These are phyloP conservation scores for Populus hybrid DNA, from an alignment of 441 rosid genomes.

Conservation along the genomic window DNA sequence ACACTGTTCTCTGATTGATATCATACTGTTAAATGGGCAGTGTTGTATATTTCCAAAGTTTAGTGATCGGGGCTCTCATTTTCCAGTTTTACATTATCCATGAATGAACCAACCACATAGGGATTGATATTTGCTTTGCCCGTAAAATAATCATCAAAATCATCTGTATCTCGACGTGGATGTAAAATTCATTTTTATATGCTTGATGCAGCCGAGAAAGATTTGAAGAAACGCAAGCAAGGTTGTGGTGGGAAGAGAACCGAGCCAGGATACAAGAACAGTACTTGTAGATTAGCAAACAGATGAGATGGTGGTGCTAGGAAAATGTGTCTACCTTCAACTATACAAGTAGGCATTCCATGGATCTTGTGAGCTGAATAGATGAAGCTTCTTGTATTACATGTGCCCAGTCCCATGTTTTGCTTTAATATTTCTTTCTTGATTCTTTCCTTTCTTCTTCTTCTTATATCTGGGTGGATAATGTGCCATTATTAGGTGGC, in stretches of 20 bases:
- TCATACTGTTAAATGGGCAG: not conserved
- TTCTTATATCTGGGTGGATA: conserved; percentile 10
- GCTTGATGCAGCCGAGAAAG: conserved; percentile 74
- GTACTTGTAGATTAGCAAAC: conserved; percentile 51
- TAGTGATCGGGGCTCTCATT: not conserved
- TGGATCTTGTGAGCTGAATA: conserved; percentile 13
- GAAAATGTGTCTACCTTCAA: conserved; percentile 6
- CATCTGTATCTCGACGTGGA: not conserved
- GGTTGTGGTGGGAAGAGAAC: conserved; percentile 96
- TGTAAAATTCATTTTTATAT: not conserved
- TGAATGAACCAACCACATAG: not conserved
- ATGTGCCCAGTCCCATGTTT: not conserved
- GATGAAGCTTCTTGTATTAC: not conserved
- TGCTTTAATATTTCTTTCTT: not conserved
- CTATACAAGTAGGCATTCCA: conserved; percentile 12
- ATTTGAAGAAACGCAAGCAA: conserved; percentile 80
- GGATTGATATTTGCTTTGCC: not conserved
- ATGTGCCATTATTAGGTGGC: conserved; percentile 16
- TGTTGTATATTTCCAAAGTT: not conserved
- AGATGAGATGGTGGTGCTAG: conserved; percentile 6
- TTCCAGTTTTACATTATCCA: not conserved
- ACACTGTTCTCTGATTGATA: not conserved
- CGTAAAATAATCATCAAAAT: not conserved
- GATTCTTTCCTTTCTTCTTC: not conserved
- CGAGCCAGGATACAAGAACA: conserved; percentile 86